Conservation (phyloP, 805 yeast species). For the Huiozyma naganishii region DNA sequence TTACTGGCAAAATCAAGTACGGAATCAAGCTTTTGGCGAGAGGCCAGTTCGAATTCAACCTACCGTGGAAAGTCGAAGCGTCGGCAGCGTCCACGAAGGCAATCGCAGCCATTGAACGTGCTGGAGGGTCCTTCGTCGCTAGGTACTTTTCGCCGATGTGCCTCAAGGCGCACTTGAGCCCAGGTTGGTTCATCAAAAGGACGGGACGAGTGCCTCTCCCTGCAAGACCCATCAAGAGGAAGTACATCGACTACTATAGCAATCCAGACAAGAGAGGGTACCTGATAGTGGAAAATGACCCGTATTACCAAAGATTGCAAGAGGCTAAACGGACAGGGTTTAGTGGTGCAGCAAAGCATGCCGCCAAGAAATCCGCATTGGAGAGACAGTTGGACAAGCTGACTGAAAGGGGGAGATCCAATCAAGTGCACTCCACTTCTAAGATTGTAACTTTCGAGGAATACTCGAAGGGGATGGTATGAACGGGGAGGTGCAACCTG, state of each 20-base stretch:
- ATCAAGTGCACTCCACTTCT: slow-evolving; percentile 1
- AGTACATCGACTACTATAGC: slow-evolving; percentile 71
- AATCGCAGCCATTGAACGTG: slow-evolving; percentile 55
- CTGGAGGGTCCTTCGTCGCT: slow-evolving; percentile 68
- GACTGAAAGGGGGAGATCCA: slow-evolving; percentile 17
- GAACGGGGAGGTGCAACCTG: too few species aligned
- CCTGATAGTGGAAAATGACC: slow-evolving; percentile 34
- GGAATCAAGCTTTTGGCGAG: slow-evolving; percentile 78
- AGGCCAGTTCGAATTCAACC: slow-evolving; percentile 40
- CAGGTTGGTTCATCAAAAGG: slow-evolving; percentile 54
- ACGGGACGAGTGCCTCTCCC: slow-evolving; percentile 74
- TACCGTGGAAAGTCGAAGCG: slow-evolving; percentile 70
- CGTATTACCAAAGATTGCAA: slow-evolving; percentile 16
- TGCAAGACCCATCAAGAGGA: slow-evolving; percentile 77
- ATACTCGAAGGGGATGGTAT: neutral
- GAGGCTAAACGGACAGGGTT: slow-evolving; percentile 15
- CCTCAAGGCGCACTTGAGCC: slow-evolving; percentile 65
- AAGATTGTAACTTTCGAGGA: slow-evolving; percentile 4
- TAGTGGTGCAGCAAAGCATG: slow-evolving; percentile 9
- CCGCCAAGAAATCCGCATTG: slow-evolving; percentile 22
- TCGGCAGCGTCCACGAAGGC: slow-evolving; percentile 70
- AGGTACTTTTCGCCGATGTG: slow-evolving; percentile 58
- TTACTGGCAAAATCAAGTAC: slow-evolving; percentile 59
- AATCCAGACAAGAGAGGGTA: slow-evolving; percentile 68
- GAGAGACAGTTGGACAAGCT: slow-evolving; percentile 23